Conservation (phyloP, 495 filamentous ascomycete species). For the Pyronema omphalodes region DNA sequence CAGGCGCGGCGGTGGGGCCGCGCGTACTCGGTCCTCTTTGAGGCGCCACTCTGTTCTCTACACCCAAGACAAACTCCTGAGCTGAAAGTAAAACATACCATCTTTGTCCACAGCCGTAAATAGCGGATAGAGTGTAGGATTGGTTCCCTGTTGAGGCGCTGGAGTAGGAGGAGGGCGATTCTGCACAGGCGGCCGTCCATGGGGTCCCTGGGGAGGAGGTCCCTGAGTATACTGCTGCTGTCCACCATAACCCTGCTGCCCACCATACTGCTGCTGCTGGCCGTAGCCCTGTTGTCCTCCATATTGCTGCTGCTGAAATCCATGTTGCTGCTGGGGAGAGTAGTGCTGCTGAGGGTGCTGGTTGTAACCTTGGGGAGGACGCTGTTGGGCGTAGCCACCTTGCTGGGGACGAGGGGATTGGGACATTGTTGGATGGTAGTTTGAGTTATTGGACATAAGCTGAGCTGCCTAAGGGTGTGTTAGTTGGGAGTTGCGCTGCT, state of each 20-base stretch:
- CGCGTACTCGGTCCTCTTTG: too few species aligned
- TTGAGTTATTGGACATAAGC: slow-evolving; percentile 30
- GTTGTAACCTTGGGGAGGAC: slow-evolving; percentile 16
- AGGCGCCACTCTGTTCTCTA: too few species aligned
- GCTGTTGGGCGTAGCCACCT: too few species aligned
- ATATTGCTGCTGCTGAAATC: not conserved
- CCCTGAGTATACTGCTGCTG: slow-evolving; percentile 23
- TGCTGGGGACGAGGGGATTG: too few species aligned
- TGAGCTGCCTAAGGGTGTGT: slow-evolving; percentile 32
- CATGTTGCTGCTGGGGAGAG: slow-evolving; percentile 24
- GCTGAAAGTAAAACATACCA: slow-evolving; percentile 29
- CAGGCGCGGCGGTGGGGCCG: too few species aligned
- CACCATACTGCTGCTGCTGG: slow-evolving; percentile 6
- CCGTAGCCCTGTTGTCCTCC: not conserved
- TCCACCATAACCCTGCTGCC: slow-evolving; percentile 11
- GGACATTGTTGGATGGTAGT: slow-evolving; percentile 20
- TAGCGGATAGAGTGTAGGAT: slow-evolving; percentile 60
- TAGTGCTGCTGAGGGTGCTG: slow-evolving; percentile 24
- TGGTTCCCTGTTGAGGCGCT: slow-evolving; percentile 43
- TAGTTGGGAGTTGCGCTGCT: slow-evolving; percentile 7
- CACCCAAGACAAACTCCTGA: too few species aligned
- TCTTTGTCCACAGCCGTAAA: slow-evolving; percentile 85
- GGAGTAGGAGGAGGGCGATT: slow-evolving; percentile 49
- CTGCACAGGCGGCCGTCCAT: slow-evolving; percentile 33
- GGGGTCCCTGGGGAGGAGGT: slow-evolving; percentile 26